These are phyloP conservation scores for Croton setiger DNA, from an alignment of 441 rosid genomes.

Conservation along the genomic window DNA sequence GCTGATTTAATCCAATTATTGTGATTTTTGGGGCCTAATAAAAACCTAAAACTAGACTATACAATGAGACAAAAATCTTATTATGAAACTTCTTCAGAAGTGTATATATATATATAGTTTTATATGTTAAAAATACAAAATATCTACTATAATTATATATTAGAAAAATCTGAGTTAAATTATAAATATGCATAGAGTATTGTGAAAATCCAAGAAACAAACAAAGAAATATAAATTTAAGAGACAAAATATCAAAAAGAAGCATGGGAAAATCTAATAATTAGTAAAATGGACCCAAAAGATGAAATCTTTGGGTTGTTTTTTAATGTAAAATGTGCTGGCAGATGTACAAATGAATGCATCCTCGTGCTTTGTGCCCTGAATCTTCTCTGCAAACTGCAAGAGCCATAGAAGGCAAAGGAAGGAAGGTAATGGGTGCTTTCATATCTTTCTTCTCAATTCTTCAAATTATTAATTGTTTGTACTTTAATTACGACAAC, in stretches of 20 bases:
- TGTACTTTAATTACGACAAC: neutral
- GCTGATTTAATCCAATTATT: neutral
- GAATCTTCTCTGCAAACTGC: conserved; percentile 11
- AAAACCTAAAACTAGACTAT: neutral
- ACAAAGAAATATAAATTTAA: neutral
- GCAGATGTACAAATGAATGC: conserved; percentile 7
- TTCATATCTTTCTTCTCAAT: neutral
- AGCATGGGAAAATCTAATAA: conserved; percentile 19
- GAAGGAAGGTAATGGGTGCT: neutral
- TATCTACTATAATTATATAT: no score
- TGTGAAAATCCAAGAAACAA: neutral
- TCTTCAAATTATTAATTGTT: neutral
- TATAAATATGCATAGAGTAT: no score
- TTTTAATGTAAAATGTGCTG: neutral
- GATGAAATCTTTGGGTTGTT: conserved; percentile 15
- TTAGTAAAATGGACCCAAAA: conserved; percentile 6
- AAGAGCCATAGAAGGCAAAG: neutral
- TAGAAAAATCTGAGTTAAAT: no score
- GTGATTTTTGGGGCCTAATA: neutral
- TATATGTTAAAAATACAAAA: neutral
- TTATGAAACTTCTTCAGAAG: neutral
- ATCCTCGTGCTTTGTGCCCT: neutral
- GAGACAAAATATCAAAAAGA: conserved; percentile 13
- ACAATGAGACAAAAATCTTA: neutral
- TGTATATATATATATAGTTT: neutral